A percentile compares a stretch with the other conserved stretches of the same genome.
phyloP scores from a whole-genome alignment of 345 rosid genomes.

The Lepidium sativum region DNA sequence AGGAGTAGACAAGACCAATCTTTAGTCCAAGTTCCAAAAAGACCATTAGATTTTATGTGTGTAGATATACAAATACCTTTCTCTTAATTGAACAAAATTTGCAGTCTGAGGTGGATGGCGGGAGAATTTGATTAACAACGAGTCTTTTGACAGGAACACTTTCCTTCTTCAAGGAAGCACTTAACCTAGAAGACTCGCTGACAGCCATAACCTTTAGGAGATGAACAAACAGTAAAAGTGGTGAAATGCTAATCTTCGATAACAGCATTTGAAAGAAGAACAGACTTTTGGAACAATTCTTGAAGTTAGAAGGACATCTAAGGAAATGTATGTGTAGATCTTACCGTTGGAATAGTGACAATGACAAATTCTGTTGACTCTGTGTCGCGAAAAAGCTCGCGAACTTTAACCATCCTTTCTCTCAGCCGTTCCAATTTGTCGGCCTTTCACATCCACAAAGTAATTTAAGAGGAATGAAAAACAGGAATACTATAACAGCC shows the following conservation, averaged over 20 bases:
- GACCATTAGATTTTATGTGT: background rate
- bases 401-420: conserved; percentile 96
- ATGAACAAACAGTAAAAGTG: background rate
- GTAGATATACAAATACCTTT: conserved; percentile 44
- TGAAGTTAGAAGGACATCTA: background rate
- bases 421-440: conserved; percentile 79
- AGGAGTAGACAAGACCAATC: background rate
- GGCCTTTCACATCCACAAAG: conserved; percentile 36
- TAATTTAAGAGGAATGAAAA: background rate
- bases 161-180: conserved; percentile 77
- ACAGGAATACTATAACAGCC: background rate
- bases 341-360: conserved; percentile 93
- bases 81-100: conserved; percentile 94
- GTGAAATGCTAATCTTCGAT: background rate
- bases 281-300: background rate
- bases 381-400: conserved; percentile 84
- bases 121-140: conserved; percentile 86
- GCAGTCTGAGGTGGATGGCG: conserved; percentile 88
- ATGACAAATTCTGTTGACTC: conserved; percentile 92
- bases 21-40: background rate
- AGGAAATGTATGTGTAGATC: background rate
- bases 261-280: background rate
- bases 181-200: conserved; percentile 80
- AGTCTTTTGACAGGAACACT: conserved; percentile 85
- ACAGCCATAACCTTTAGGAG: conserved; percentile 82